Percentiles rank a stretch among this genome's conserved stretches.
Evolutionary conservation across 164 flowering plant genomes (phyloP).

Genomic region (Vitis rupestris): DNA sequence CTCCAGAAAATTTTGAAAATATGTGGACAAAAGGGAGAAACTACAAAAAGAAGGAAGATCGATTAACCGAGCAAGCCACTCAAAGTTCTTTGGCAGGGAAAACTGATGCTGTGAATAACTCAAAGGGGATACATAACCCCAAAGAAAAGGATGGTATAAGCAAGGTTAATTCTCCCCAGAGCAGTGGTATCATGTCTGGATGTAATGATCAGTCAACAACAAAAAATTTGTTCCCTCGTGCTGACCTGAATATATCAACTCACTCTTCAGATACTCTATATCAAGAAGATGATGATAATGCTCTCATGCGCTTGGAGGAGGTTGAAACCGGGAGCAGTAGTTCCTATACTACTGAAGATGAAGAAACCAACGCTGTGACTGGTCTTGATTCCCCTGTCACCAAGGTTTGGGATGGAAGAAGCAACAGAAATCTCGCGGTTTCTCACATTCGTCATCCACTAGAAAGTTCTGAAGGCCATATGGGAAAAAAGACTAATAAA

Average conservation of each 20-base stretch:
- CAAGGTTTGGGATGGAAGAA: slow-evolving; percentile 95
- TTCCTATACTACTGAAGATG: slow-evolving; percentile 69
- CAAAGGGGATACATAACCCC: slow-evolving; percentile 20
- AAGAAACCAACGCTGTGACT: slow-evolving; percentile 58
- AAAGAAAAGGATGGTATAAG: slow-evolving; percentile 22
- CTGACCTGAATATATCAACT: slow-evolving; percentile 15
- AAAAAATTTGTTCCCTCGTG: slow-evolving; percentile 12
- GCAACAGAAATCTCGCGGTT: slow-evolving; percentile 51
- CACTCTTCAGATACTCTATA: slow-evolving; percentile 18
- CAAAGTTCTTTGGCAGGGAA: slow-evolving; percentile 26
- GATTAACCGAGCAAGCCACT: slow-evolving; percentile 30
- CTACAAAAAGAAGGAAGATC: slow-evolving; percentile 61
- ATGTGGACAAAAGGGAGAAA: slow-evolving; percentile 96
- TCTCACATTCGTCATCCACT: slow-evolving; percentile 90
- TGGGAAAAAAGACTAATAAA: slow-evolving; percentile 44
- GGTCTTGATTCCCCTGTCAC: slow-evolving; percentile 93
- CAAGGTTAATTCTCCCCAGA: slow-evolving; percentile 20
- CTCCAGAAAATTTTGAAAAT: slow-evolving; percentile 94
- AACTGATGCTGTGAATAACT: slow-evolving; percentile 18
- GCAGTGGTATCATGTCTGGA: slow-evolving; percentile 15
- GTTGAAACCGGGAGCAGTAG: slow-evolving; percentile 57
- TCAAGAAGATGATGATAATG: slow-evolving; percentile 41
- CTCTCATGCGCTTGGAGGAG: slow-evolving; percentile 35
- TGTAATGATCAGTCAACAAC: slow-evolving; percentile 7
- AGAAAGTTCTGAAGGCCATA: slow-evolving; percentile 59